Evolutionary conservation across 768 basidiomycete genomes (phyloP).

Genomic region (Kwoniella newhampshirensis): DNA sequence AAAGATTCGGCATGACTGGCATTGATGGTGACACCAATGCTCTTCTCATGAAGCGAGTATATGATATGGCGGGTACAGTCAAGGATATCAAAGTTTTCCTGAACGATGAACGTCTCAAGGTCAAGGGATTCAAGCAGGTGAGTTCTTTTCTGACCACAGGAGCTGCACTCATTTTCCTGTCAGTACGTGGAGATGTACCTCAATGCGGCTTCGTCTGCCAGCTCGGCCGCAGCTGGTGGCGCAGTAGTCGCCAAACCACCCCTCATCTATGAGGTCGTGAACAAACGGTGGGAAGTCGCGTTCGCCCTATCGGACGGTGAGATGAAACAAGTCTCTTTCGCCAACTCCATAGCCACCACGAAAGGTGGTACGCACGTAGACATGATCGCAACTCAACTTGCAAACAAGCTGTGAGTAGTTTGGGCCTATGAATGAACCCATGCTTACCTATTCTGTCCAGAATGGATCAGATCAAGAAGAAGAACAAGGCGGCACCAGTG

Average conservation of each 20-base stretch:
- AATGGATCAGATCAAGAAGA: conserved; percentile 80
- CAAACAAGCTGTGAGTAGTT: conserved; percentile 64
- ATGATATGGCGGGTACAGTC: conserved; percentile 94
- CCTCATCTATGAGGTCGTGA: conserved; percentile 76
- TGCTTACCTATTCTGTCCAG: conserved; percentile 18
- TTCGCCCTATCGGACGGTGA: conserved; percentile 90
- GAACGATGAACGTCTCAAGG: conserved; percentile 84
- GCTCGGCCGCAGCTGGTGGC: conserved; percentile 71
- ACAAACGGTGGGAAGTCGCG: conserved; percentile 87
- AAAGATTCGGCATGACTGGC: conserved; percentile 79
- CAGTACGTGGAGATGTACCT: conserved; percentile 95
- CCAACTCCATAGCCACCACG: conserved; percentile 92
- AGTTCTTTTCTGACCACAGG: conserved; percentile 4
- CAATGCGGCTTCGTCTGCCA: conserved; percentile 69
- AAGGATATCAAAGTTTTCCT: conserved; percentile 89
- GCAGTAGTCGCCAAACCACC: conserved; percentile 73
- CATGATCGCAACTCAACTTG: conserved; percentile 79
- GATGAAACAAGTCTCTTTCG: conserved; percentile 93
- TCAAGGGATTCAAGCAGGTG: conserved; percentile 82
- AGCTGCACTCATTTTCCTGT: not conserved
- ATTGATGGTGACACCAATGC: conserved; percentile 91
- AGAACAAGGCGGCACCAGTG: conserved; percentile 94
- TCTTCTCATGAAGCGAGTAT: conserved; percentile 87
- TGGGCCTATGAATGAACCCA: not conserved
- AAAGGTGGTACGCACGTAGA: conserved; percentile 95